Percentiles rank a stretch among this genome's conserved stretches.
phyloP scores from a whole-genome alignment of 2,329 filamentous ascomycete species.

The Penicillium sp. region DNA sequence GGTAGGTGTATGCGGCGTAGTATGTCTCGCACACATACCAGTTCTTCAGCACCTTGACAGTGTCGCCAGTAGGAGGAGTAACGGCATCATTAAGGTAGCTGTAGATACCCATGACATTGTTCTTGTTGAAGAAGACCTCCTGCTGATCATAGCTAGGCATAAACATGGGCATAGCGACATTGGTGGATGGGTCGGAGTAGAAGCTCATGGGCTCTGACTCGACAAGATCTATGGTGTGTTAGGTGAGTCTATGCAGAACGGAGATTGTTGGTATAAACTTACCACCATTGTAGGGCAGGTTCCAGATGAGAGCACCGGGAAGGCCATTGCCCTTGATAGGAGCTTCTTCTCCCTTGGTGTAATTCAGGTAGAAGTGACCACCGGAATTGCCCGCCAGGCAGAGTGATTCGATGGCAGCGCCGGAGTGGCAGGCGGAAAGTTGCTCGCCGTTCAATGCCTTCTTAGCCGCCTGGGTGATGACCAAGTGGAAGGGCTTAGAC shows the following conservation, averaged over 20 bases:
- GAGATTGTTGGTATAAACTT: background rate
- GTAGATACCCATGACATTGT: conserved; percentile 41
- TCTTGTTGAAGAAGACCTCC: conserved; percentile 42
- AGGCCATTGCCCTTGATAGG: conserved; percentile 8
- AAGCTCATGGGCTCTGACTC: conserved; percentile 39
- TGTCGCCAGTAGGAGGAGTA: conserved; percentile 28
- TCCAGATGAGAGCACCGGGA: conserved; percentile 11
- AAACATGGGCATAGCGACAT: conserved; percentile 47
- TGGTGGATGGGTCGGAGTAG: conserved; percentile 36
- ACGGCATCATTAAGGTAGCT: conserved; percentile 42
- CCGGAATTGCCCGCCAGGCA: conserved; percentile 32
- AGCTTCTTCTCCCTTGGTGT: conserved; percentile 25
- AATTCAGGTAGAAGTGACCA: conserved; percentile 32
- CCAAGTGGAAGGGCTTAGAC: conserved; percentile 47
- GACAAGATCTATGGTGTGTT: conserved; percentile 3
- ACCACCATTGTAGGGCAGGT: conserved; percentile 6
- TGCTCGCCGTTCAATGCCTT: conserved; percentile 37
- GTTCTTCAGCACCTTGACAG: conserved; percentile 33
- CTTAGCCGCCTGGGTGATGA: conserved; percentile 39
- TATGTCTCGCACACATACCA: conserved; percentile 51
- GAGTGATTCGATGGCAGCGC: conserved; percentile 50
- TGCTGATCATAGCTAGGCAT: conserved; percentile 27
- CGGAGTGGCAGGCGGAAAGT: conserved; percentile 48
- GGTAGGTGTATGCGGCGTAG: conserved; percentile 43
- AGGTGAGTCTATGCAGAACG: background rate